phyloP scores from a whole-genome alignment of 768 basidiomycete species.

The Hericium coralloides region DNA sequence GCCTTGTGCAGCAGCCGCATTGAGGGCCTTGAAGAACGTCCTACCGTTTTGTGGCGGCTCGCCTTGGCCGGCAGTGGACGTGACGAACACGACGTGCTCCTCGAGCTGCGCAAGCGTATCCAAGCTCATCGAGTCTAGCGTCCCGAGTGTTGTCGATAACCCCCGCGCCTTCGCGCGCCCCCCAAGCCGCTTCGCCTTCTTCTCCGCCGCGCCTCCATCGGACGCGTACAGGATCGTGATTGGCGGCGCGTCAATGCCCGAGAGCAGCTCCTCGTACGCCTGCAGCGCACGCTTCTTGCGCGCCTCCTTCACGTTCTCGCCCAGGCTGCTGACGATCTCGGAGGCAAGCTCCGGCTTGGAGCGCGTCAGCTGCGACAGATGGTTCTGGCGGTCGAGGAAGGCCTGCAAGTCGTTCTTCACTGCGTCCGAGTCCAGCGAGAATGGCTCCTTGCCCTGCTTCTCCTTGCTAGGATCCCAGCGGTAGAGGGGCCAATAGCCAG shows the following conservation, averaged over 20 bases:
- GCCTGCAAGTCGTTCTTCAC: constrained; percentile 89
- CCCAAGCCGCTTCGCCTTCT: constrained; percentile 83
- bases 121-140: constrained; percentile 74
- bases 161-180: constrained; percentile 80
- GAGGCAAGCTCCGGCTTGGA: constrained; percentile 73
- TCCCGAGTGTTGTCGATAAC: constrained; percentile 61
- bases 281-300: constrained; percentile 74
- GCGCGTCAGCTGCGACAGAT: constrained; percentile 86
- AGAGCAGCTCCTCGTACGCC: constrained; percentile 77
- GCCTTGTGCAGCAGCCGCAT: constrained; percentile 49
- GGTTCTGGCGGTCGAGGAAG: constrained; percentile 95
- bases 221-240: constrained; percentile 88
- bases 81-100: constrained; percentile 72
- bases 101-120: constrained; percentile 53
- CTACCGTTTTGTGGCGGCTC: constrained; percentile 97
- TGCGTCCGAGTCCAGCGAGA: constrained; percentile 86
- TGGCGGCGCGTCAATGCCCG: constrained; percentile 81
- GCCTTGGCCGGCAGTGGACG: constrained; percentile 93
- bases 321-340: constrained; percentile 77
- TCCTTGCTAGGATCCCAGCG: constrained; percentile 94
- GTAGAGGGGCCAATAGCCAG: constrained; percentile 97
- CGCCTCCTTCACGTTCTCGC: constrained; percentile 77
- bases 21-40: constrained; percentile 78
- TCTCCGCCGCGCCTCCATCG: constrained; percentile 94
- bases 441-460: constrained; percentile 65